These are phyloP conservation scores for Leccinellum albellum DNA, from an alignment of 768 basidiomycete genomes.

Conservation along the genomic window DNA sequence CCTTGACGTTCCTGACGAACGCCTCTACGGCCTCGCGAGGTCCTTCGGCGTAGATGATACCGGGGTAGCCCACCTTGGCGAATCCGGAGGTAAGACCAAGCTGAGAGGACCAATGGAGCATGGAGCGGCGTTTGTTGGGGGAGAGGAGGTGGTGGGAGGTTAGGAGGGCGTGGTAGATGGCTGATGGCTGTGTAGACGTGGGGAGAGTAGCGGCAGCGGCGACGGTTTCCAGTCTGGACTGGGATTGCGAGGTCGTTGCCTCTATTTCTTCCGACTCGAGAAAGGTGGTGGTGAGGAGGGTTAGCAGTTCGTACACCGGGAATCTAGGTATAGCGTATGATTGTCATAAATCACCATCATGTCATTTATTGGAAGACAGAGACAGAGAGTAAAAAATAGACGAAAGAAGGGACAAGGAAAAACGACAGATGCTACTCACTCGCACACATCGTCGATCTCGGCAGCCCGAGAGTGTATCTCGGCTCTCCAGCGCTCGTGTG, in stretches of 20 bases:
- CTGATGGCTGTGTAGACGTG: background rate
- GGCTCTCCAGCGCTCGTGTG: constrained; percentile 49
- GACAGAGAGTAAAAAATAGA: too few species aligned
- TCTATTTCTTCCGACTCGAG: constrained; percentile 29
- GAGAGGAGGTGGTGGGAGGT: constrained; percentile 74
- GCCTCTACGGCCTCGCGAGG: constrained; percentile 49
- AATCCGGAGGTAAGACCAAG: constrained; percentile 54
- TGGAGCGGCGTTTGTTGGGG: constrained; percentile 55
- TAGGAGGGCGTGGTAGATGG: constrained; percentile 55
- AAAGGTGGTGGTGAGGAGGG: constrained; percentile 55
- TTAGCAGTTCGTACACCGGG: constrained; percentile 57
- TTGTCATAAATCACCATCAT: background rate
- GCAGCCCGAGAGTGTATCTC: constrained; percentile 36
- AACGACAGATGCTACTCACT: constrained; percentile 11
- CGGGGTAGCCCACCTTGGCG: constrained; percentile 73
- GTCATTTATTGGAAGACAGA: background rate
- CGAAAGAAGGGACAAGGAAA: background rate
- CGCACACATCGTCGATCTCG: constrained; percentile 33
- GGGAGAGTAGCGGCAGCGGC: background rate
- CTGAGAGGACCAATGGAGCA: constrained; percentile 53
- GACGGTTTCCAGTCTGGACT: background rate
- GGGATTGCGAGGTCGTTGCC: background rate
- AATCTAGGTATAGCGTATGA: constrained; percentile 39
- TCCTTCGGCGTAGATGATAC: constrained; percentile 71
- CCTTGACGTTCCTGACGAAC: constrained; percentile 63